These are phyloP conservation scores for Benincasa hispida DNA, from an alignment of 306 rosid genomes.

Conservation along the genomic window DNA sequence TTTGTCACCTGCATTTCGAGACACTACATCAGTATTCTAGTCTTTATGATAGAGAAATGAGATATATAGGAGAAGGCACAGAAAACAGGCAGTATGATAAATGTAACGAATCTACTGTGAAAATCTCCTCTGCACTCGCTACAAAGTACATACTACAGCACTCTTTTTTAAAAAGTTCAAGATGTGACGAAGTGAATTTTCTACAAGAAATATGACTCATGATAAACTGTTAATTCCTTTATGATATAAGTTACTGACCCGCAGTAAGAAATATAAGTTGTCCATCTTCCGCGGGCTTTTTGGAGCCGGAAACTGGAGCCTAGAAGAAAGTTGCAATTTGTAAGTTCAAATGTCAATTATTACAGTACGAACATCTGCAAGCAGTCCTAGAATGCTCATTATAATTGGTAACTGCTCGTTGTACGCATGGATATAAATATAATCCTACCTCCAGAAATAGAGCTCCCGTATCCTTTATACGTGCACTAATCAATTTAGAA, in stretches of 20 bases:
- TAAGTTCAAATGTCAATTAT: not conserved
- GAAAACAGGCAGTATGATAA: not conserved
- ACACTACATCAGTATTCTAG: conserved; percentile 13
- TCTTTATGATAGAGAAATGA: not conserved
- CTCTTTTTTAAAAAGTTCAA: not conserved
- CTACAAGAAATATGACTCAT: not conserved
- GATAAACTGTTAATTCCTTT: not conserved
- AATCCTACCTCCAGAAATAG: conserved; percentile 66
- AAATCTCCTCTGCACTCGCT: not conserved
- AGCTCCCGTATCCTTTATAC: conserved; percentile 70
- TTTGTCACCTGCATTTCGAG: conserved; percentile 60
- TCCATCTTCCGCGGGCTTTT: conserved; percentile 99
- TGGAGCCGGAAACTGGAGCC: conserved; percentile 98
- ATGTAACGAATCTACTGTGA: not conserved
- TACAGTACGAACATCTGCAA: not conserved
- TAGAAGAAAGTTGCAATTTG: conserved; percentile 32
- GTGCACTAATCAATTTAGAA: conserved; percentile 52
- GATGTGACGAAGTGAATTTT: not conserved
- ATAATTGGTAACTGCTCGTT: not conserved
- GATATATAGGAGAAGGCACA: not conserved
- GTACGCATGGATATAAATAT: not conserved
- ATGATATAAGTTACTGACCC: conserved; percentile 50
- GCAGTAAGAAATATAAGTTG: conserved; percentile 82
- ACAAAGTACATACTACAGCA: not conserved
- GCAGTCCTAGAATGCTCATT: conserved; percentile 3